Evolutionary conservation across 2,329 filamentous ascomycete genomes (phyloP), one percentile per base, ranked within the genome.

Genomic region (Colletotrichum gigasporum): DNA sequence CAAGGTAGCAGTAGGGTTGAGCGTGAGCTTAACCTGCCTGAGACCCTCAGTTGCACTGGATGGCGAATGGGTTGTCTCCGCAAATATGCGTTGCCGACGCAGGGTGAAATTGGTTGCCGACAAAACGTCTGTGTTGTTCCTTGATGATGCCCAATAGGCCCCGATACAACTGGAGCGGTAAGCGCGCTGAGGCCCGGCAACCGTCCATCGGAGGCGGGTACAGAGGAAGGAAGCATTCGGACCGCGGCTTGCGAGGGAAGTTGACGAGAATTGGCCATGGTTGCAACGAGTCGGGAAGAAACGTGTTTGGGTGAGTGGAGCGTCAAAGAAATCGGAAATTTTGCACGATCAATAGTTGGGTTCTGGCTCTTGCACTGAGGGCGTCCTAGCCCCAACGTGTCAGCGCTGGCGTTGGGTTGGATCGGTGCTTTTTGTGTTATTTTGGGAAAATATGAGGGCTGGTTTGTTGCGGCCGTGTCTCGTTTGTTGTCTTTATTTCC

Each of bases 291-390:
- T 28, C 18, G 34, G 24, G n/a, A 18, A 24, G 20, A 14, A 22
- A 42, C n/a, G 11, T 14, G 20, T 50, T 50, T 30, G 42, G 18
- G 20, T 34, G 24, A 48, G 58, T 56, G 52, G 42, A 20, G 52
- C 34, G 18, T 45, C 20, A 14, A 34, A 32, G 18, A 28, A 14
- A 35, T 45, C 4, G 60, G 61, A 45, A 47, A 56, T 24, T 60
- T 53, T 42, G 34, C 34, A 24, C 11, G 28, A 61, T 64, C 56
- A 54, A 53, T 61, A 64, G 39, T 42, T 48, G 42, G 28, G 55
- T 41, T 60, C 22, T 42, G 50, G 24, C 22, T 41, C n/a, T 28
- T 12, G 39, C 37, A 32, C 55, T 48, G 34, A 28, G 26, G 30
- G 9, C 32, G 47, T 26, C 22, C 24, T 45, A 41, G 55, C 41